phyloP scores from a whole-genome alignment of 2,329 filamentous ascomycete species.

The Colletotrichum spaethianum region DNA sequence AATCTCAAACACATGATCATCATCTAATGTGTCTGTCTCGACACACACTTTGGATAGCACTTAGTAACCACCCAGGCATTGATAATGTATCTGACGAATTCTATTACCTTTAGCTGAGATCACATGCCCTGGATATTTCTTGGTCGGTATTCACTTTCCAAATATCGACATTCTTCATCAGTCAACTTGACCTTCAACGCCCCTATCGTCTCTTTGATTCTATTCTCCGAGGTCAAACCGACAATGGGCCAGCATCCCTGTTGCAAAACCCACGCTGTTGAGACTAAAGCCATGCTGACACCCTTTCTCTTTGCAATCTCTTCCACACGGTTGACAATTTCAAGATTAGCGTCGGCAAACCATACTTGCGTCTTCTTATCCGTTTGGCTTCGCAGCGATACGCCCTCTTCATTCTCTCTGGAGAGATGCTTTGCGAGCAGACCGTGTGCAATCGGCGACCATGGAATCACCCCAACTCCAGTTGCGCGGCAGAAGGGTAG shows the following conservation, averaged over 20 bases:
- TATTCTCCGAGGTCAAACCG: conserved; percentile 69
- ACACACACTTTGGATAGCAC: not conserved
- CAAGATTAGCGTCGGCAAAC: conserved; percentile 59
- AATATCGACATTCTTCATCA: conserved; percentile 51
- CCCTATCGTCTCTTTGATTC: conserved; percentile 73
- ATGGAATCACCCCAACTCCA: conserved; percentile 54
- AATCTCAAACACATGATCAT: not conserved
- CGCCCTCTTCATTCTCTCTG: conserved; percentile 33
- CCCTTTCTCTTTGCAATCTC: conserved; percentile 70
- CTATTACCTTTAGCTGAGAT: not conserved
- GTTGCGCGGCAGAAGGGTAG: conserved; percentile 53
- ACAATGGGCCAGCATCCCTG: conserved; percentile 71
- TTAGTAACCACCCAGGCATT: not conserved
- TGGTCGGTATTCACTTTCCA: conserved; percentile 69
- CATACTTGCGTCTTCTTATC: conserved; percentile 46
- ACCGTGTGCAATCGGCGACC: conserved; percentile 51
- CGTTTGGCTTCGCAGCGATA: conserved; percentile 40
- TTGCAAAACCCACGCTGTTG: conserved; percentile 73
- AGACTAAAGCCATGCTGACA: conserved; percentile 74
- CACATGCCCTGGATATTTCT: conserved; percentile 54
- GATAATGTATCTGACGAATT: not conserved
- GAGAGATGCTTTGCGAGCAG: conserved; percentile 47
- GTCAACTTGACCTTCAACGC: conserved; percentile 33
- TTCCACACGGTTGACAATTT: conserved; percentile 56
- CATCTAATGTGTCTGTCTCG: not conserved